phyloP scores from a whole-genome alignment of 352 stramenopile species.

The Pythium aquatile region DNA sequence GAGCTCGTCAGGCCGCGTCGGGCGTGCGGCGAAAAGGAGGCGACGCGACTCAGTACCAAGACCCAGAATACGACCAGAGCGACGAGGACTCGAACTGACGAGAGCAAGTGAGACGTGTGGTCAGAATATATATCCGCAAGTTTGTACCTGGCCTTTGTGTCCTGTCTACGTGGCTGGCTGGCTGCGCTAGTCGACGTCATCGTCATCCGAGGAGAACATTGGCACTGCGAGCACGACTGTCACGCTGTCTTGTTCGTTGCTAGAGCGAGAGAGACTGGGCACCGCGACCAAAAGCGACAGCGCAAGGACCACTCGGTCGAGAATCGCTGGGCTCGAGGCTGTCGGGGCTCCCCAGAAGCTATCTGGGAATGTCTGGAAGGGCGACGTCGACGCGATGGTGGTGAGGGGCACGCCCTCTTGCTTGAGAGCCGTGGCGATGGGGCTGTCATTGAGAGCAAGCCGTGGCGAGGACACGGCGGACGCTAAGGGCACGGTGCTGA shows the following conservation, averaged over 20 bases:
- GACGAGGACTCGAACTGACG: slow-evolving; percentile 75
- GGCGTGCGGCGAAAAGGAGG: slow-evolving; percentile 39
- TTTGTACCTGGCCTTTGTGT: background rate
- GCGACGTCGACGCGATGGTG: slow-evolving; percentile 17
- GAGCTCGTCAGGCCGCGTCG: slow-evolving; percentile 53
- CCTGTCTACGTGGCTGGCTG: background rate
- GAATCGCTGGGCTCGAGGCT: background rate
- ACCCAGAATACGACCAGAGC: slow-evolving; percentile 77
- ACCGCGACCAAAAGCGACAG: slow-evolving; percentile 17
- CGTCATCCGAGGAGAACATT: slow-evolving; percentile 32
- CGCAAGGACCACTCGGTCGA: slow-evolving; percentile 7
- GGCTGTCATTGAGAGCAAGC: background rate
- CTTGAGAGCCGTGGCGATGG: background rate
- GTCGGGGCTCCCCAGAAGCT: slow-evolving; percentile 8
- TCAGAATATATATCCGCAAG: background rate
- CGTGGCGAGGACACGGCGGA: background rate
- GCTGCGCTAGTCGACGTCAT: slow-evolving; percentile 9
- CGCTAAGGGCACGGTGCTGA: background rate
- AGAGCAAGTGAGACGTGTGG: background rate
- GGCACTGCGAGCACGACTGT: slow-evolving; percentile 28
- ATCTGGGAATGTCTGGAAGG: slow-evolving; percentile 21
- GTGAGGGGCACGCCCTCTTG: slow-evolving; percentile 7
- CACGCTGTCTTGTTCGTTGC: slow-evolving; percentile 8
- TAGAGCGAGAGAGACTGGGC: slow-evolving; percentile 17
- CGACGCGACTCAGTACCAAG: slow-evolving; percentile 43